Percentiles rank a stretch among this genome's conserved stretches.
These are phyloP conservation scores for Sistotremastrum suecicum DNA, from an alignment of 768 basidiomycete genomes.

Conservation along the genomic window DNA sequence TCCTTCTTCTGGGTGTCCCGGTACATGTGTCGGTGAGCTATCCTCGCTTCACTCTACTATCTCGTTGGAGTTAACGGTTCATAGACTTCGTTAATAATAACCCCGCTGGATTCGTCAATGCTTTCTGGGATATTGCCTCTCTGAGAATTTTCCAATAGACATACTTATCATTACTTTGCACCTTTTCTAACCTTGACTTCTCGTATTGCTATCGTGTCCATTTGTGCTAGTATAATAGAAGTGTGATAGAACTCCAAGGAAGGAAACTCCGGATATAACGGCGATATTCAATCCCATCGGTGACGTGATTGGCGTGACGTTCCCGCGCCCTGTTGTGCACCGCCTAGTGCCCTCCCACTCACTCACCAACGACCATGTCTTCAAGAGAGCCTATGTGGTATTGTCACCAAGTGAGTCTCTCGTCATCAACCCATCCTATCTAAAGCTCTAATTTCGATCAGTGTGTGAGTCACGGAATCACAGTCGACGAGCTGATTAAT, in stretches of 20 bases:
- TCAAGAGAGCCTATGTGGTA: constrained; percentile 64
- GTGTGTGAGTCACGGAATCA: no score
- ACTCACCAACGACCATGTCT: constrained; percentile 32
- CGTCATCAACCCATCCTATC: neutral
- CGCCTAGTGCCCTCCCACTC: no score
- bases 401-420: constrained; percentile 47
- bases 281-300: no score
- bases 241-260: no score
- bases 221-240: no score
- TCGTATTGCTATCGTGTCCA: no score
- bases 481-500: neutral
- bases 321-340: no score
- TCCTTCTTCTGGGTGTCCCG: constrained; percentile 17
- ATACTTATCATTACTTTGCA: no score
- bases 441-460: neutral
- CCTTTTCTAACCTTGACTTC: no score
- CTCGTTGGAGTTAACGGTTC: neutral
- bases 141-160: constrained; percentile 35
- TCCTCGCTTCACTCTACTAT: no score
- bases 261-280: no score
- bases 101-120: constrained; percentile 48
- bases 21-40: constrained; percentile 15
- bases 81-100: constrained; percentile 52
- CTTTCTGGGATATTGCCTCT: constrained; percentile 59
- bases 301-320: no score